Percentiles rank a stretch among this genome's conserved stretches.
Evolutionary conservation across 106 monocot genomes (phyloP).

Genomic region (Dioscorea dumetorum): DNA sequence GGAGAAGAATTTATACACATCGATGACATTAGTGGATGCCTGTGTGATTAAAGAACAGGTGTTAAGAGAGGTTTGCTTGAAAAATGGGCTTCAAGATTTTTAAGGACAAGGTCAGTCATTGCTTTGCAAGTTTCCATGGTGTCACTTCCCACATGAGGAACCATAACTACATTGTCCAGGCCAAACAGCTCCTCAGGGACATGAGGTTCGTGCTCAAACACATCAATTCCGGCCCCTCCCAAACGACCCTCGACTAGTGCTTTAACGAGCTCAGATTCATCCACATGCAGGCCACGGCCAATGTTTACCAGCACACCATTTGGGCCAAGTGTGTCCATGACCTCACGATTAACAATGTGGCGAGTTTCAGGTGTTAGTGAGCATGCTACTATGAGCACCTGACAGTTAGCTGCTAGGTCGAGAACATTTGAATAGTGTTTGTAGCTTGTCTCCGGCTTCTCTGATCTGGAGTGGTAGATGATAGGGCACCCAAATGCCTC

Average conservation of each 20-base stretch:
- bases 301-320: conserved; percentile 62
- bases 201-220: conserved; percentile 57
- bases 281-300: conserved; percentile 48
- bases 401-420: conserved; percentile 40
- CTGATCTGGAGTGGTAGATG: conserved; percentile 65
- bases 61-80: conserved; percentile 51
- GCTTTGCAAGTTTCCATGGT: conserved; percentile 45
- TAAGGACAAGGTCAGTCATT: conserved; percentile 65
- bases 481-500: conserved; percentile 75
- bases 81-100: conserved; percentile 56
- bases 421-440: conserved; percentile 28
- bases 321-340: conserved; percentile 45
- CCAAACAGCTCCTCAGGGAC: conserved; percentile 42
- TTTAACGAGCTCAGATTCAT: conserved; percentile 54
- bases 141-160: conserved; percentile 62
- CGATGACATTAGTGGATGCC: too few species aligned
- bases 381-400: conserved; percentile 57
- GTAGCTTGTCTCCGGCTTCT: conserved; percentile 42
- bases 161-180: conserved; percentile 58
- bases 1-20: too few species aligned
- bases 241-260: conserved; percentile 53
- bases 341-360: conserved; percentile 44
- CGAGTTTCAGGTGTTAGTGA: conserved; percentile 38
- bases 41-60: conserved; percentile 37
- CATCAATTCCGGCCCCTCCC: conserved; percentile 67